These are phyloP conservation scores for Aureoboletus auriporus DNA, from an alignment of 768 basidiomycete species.

Conservation along the genomic window DNA sequence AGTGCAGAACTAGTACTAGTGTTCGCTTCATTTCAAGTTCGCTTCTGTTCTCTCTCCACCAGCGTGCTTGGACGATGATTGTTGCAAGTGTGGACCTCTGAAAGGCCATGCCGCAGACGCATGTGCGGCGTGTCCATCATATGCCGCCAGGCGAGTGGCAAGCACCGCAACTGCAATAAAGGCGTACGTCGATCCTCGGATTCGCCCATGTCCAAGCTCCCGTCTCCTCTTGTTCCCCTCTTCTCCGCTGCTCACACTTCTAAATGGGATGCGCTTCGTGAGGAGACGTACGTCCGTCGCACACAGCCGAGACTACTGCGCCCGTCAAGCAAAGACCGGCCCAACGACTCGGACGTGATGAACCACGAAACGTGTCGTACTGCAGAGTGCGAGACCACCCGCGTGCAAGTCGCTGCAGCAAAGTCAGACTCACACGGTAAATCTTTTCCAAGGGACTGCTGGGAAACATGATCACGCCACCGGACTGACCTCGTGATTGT, in stretches of 20 bases:
- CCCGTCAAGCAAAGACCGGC: not conserved
- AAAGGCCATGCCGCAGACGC: slow-evolving; percentile 12
- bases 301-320: not conserved
- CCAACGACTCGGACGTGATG: not conserved
- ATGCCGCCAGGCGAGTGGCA: not conserved
- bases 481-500: too few species aligned
- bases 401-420: too few species aligned
- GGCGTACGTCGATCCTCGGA: not conserved
- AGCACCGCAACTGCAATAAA: not conserved
- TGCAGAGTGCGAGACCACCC: too few species aligned
- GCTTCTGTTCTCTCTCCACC: too few species aligned
- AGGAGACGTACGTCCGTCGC: not conserved
- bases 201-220: slow-evolving; percentile 12
- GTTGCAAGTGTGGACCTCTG: not conserved
- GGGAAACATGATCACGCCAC: too few species aligned
- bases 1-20: too few species aligned
- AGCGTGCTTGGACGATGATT: too few species aligned
- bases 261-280: slow-evolving; percentile 20
- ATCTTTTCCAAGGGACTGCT: too few species aligned
- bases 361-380: not conserved
- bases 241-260: slow-evolving; percentile 31
- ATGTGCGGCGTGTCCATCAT: not conserved
- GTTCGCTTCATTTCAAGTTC: too few species aligned
- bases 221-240: slow-evolving; percentile 15
- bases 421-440: too few species aligned